These are phyloP conservation scores for Colletotrichum tamarilloi DNA, from an alignment of 2,329 filamentous ascomycete genomes.

Conservation along the genomic window DNA sequence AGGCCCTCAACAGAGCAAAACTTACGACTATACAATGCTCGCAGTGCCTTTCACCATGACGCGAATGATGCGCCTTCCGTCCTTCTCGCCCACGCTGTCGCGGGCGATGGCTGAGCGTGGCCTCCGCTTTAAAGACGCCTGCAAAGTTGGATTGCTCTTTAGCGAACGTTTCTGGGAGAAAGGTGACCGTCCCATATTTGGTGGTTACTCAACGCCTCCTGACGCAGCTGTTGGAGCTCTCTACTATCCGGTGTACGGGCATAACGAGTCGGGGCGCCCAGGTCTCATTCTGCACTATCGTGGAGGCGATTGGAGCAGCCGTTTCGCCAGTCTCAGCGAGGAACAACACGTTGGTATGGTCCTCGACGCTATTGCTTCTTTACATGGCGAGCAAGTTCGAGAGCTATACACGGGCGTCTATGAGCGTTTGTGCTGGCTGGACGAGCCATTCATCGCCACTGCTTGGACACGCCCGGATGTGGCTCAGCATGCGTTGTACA, in stretches of 20 bases:
- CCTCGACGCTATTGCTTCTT: conserved; percentile 72
- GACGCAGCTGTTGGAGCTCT: conserved; percentile 68
- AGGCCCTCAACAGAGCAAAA: conserved; percentile 52
- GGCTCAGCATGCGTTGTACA: conserved; percentile 47
- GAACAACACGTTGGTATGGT: conserved; percentile 69
- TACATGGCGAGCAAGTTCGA: conserved; percentile 62
- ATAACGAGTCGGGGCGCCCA: conserved; percentile 65
- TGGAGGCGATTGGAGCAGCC: conserved; percentile 48
- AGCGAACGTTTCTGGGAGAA: conserved; percentile 66
- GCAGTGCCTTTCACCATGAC: conserved; percentile 70
- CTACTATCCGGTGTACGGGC: conserved; percentile 71
- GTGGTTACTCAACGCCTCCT: conserved; percentile 66
- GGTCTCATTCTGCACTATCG: conserved; percentile 57
- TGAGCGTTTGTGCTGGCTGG: conserved; percentile 46
- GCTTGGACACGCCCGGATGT: conserved; percentile 45
- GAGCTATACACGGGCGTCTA: conserved; percentile 46
- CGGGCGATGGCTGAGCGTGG: conserved; percentile 51
- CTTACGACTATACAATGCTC: conserved; percentile 72
- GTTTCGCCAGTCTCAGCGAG: conserved; percentile 53
- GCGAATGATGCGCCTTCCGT: conserved; percentile 56
- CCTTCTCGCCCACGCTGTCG: conserved; percentile 45
- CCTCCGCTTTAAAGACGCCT: conserved; percentile 52
- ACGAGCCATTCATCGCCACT: conserved; percentile 43
- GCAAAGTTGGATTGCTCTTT: conserved; percentile 72
- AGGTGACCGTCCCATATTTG: conserved; percentile 61